Conservation (phyloP, 176 grass and related monocot species). For the Pontederia crassipes region DNA sequence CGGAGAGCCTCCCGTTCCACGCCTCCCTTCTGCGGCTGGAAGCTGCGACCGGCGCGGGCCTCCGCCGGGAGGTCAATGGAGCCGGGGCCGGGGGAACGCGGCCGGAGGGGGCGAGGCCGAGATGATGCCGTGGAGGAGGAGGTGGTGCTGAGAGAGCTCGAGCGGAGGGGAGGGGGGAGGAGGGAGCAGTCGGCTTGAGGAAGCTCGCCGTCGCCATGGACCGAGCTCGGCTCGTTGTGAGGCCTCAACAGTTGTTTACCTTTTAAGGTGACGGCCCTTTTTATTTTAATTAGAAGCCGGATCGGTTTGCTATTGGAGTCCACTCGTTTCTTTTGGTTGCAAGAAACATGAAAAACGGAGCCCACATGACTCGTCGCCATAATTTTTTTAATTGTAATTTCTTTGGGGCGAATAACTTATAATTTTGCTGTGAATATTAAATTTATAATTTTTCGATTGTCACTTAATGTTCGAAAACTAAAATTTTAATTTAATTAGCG, state of each 20-base stretch:
- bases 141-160: conserved; percentile 11
- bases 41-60: conserved; percentile 1
- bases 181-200: conserved; percentile 2
- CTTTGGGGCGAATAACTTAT: too few relatives aligned
- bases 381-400: too few relatives aligned
- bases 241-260: neutral
- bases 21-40: neutral
- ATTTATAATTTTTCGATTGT: too few relatives aligned
- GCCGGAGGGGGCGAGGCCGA: neutral
- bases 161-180: conserved; percentile 38
- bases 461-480: too few relatives aligned
- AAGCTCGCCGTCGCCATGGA: conserved; percentile 27
- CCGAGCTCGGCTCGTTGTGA: neutral
- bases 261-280: conserved; percentile 5
- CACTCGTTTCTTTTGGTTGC: conserved; percentile 14
- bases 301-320: conserved; percentile 9
- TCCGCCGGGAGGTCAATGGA: neutral
- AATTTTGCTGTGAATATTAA: too few relatives aligned
- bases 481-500: too few relatives aligned
- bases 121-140: conserved; percentile 9
- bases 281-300: neutral
- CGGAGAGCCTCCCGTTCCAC: conserved; percentile 22
- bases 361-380: too few relatives aligned
- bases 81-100: neutral
- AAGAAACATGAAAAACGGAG: too few relatives aligned